Conservation (phyloP, 164 flowering plant genomes). For the Dillenia turbinata region DNA sequence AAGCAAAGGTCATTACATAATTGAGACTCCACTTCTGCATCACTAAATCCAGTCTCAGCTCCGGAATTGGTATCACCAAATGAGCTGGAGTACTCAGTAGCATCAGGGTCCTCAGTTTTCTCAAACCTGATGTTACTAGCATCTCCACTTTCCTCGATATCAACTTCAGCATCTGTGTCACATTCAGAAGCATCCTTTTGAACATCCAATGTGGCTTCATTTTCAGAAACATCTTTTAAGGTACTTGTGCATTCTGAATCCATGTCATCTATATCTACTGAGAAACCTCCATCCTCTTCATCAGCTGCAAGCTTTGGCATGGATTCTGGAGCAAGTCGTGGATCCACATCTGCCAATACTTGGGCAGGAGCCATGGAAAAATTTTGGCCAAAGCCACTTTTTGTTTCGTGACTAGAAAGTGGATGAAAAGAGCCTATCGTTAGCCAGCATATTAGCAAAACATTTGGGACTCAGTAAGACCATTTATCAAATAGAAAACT, state of each 20-base stretch:
- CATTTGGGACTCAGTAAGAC: too few relatives aligned
- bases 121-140: constrained; percentile 15
- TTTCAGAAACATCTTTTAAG: constrained; percentile 28
- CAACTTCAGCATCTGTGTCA: constrained; percentile 32
- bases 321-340: constrained; percentile 10
- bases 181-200: constrained; percentile 17
- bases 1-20: constrained; percentile 33
- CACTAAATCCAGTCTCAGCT: constrained; percentile 55
- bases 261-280: constrained; percentile 13
- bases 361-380: constrained; percentile 36
- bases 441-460: too few relatives aligned
- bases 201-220: constrained; percentile 25
- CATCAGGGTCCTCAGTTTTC: constrained; percentile 67
- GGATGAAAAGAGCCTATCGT: too few relatives aligned
- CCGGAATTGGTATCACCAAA: constrained; percentile 66
- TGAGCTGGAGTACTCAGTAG: constrained; percentile 89
- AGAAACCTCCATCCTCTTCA: constrained; percentile 9
- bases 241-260: constrained; percentile 25
- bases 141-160: constrained; percentile 34
- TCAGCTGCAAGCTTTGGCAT: constrained; percentile 8
- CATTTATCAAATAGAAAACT: too few relatives aligned
- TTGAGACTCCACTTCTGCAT: constrained; percentile 74
- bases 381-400: too few relatives aligned
- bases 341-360: constrained; percentile 8
- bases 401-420: too few relatives aligned